Conservation (phyloP, 2,329 filamentous ascomycete species). For the Venturia nashicola region DNA sequence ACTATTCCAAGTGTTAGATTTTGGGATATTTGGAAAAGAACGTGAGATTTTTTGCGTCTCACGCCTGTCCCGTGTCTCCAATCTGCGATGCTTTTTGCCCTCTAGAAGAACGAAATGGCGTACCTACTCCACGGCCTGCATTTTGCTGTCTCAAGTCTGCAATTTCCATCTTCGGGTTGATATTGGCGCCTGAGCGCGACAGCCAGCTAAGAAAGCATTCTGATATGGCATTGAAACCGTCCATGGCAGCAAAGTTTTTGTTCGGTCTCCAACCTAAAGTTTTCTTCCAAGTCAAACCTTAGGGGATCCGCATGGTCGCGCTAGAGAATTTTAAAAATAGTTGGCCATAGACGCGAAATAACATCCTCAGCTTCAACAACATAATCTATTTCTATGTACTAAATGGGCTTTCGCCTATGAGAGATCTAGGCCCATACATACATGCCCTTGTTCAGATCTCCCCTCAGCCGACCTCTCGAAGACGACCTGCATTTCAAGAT, state of each 20-base stretch:
- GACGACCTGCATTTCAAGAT: too few species aligned
- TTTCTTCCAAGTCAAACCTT: too few species aligned
- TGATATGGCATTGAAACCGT: constrained; percentile 30
- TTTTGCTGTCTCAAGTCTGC: constrained; percentile 43
- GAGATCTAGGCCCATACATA: too few species aligned
- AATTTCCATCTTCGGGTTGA: constrained; percentile 46
- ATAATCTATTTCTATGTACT: too few species aligned
- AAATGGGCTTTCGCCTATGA: too few species aligned
- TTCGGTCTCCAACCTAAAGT: not conserved
- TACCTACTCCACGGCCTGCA: constrained; percentile 53
- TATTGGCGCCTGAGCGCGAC: constrained; percentile 35
- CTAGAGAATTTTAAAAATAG: not conserved
- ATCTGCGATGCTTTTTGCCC: not conserved
- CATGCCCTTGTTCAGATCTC: too few species aligned
- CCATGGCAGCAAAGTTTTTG: not conserved
- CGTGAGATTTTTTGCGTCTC: not conserved
- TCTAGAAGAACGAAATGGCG: constrained; percentile 19
- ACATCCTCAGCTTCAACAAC: too few species aligned
- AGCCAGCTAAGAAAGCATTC: constrained; percentile 48
- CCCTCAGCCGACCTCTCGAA: too few species aligned
- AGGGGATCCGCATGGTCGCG: not conserved
- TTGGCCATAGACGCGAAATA: too few species aligned
- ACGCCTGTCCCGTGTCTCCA: too few species aligned
- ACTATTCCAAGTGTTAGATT: not conserved
- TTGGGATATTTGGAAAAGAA: not conserved